Evolutionary conservation across 1,139 yeast species (phyloP).

Genomic region (Taphrina populina): DNA sequence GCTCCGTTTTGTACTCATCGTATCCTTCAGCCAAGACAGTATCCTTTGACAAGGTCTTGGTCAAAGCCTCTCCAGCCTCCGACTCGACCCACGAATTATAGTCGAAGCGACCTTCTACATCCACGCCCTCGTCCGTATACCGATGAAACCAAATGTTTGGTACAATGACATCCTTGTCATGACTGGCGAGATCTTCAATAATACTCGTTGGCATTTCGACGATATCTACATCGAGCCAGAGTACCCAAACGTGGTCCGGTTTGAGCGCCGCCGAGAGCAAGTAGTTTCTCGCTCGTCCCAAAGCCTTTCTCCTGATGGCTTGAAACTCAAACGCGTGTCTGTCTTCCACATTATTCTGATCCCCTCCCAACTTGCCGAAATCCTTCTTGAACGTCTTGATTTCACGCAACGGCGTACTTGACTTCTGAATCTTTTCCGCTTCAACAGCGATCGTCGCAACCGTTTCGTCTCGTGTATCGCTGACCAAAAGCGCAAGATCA

Average conservation of each 20-base stretch:
- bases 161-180: conserved; percentile 74
- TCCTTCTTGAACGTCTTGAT: conserved; percentile 76
- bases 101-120: conserved; percentile 43
- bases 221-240: conserved; percentile 91
- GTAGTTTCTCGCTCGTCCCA: conserved; percentile 94
- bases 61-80: conserved; percentile 65
- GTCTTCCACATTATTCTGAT: conserved; percentile 52
- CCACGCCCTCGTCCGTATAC: conserved; percentile 67
- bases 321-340: conserved; percentile 87
- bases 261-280: conserved; percentile 69
- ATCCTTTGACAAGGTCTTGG: conserved; percentile 67
- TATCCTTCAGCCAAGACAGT: conserved; percentile 90
- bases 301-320: conserved; percentile 78
- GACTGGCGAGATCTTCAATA: conserved; percentile 73
- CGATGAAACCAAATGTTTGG: conserved; percentile 88
- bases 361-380: conserved; percentile 67
- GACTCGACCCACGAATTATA: conserved; percentile 82
- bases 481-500: conserved; percentile 79
- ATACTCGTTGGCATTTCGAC: conserved; percentile 79
- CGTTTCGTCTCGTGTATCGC: conserved; percentile 72
- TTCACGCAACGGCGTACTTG: conserved; percentile 53
- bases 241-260: conserved; percentile 90
- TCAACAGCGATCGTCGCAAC: conserved; percentile 61
- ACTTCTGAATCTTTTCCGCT: conserved; percentile 41
- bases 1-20: conserved; percentile 85